Percentiles rank a stretch among this genome's conserved stretches.
These are phyloP conservation scores for Cadophora malorum DNA, from an alignment of 2,329 filamentous ascomycete species.

Conservation along the genomic window DNA sequence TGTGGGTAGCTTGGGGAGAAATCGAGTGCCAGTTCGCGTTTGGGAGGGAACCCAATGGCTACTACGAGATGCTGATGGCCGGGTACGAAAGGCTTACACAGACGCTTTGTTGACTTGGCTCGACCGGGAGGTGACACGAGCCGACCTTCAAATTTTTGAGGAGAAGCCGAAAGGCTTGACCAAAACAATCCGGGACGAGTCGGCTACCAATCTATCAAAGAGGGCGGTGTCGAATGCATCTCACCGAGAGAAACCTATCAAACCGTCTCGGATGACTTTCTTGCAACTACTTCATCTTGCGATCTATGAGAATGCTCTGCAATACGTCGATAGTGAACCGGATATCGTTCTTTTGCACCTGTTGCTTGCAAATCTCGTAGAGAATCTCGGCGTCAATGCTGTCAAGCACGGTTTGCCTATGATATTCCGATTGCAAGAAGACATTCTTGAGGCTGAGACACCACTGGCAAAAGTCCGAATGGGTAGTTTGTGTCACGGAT, in stretches of 20 bases:
- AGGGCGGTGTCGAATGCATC: constrained; percentile 74
- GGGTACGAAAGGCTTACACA: constrained; percentile 83
- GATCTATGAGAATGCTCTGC: constrained; percentile 86
- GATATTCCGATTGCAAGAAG: constrained; percentile 87
- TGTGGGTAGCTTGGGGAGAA: constrained; percentile 72
- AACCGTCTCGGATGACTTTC: constrained; percentile 57
- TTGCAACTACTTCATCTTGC: constrained; percentile 82
- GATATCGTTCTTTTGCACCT: constrained; percentile 81
- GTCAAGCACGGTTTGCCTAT: constrained; percentile 81
- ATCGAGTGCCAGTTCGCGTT: constrained; percentile 77
- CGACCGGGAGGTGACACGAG: constrained; percentile 74
- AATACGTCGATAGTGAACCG: constrained; percentile 72
- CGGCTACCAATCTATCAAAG: constrained; percentile 46
- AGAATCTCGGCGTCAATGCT: constrained; percentile 82
- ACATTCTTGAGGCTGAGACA: constrained; percentile 71
- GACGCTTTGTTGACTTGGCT: constrained; percentile 87
- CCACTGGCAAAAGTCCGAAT: constrained; percentile 77
- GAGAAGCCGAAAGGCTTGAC: constrained; percentile 55
- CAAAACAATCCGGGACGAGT: constrained; percentile 43
- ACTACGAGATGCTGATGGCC: constrained; percentile 76
- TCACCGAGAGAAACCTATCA: constrained; percentile 45
- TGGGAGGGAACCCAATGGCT: constrained; percentile 99
- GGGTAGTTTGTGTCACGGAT: constrained; percentile 86
- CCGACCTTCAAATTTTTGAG: constrained; percentile 68
- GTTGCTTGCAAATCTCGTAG: constrained; percentile 75